Evolutionary conservation across 768 basidiomycete species (phyloP).

Genomic region (Coprinopsis strossmayeri): DNA sequence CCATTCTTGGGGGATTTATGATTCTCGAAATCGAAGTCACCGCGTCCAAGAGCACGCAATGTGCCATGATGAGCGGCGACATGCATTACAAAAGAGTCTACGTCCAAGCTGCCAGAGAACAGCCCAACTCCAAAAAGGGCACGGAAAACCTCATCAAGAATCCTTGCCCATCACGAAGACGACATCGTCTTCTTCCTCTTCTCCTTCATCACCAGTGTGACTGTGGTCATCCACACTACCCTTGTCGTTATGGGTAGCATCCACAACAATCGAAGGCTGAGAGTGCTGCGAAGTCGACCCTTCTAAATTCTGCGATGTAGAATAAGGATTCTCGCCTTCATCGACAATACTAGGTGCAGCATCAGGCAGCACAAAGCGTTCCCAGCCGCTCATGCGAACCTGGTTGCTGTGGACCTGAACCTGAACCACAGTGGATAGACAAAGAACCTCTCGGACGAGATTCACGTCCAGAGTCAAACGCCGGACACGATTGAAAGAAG

Average conservation of each 20-base stretch:
- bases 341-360: slow-evolving; percentile 46
- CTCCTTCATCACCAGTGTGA: slow-evolving; percentile 25
- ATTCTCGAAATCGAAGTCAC: too few species aligned
- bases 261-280: too few species aligned
- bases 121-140: too few species aligned
- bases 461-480: slow-evolving; percentile 52
- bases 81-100: too few species aligned
- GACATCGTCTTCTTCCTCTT: slow-evolving; percentile 61
- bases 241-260: too few species aligned
- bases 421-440: slow-evolving; percentile 62
- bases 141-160: too few species aligned
- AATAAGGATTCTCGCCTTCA: background rate
- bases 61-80: too few species aligned
- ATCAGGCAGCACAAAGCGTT: slow-evolving; percentile 54
- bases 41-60: too few species aligned
- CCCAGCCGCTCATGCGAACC: slow-evolving; percentile 70
- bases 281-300: background rate
- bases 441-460: slow-evolving; percentile 66
- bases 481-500: slow-evolving; percentile 82
- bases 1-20: too few species aligned
- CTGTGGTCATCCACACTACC: too few species aligned
- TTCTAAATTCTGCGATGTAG: background rate
- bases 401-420: slow-evolving; percentile 66
- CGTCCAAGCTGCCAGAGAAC: too few species aligned
- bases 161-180: slow-evolving; percentile 57